These are phyloP conservation scores for Brassica hybrid DNA, from an alignment of 441 rosid species.

Conservation along the genomic window DNA sequence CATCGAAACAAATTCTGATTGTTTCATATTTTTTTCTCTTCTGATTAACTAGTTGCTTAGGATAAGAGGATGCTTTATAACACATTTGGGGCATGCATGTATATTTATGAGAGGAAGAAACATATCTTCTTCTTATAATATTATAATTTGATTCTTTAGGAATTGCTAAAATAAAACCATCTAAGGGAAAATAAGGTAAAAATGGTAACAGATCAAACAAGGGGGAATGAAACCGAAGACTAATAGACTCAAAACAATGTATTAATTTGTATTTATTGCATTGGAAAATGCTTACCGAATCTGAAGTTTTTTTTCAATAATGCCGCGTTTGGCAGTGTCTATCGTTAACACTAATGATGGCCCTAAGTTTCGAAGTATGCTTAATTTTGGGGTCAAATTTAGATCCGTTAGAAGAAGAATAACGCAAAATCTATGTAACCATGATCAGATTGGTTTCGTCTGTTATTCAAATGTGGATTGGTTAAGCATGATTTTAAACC, in stretches of 20 bases:
- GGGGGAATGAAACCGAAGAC: not conserved
- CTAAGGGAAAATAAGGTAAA: not conserved
- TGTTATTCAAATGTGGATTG: not conserved
- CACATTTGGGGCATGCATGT: slow-evolving; percentile 15
- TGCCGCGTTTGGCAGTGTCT: slow-evolving; percentile 4
- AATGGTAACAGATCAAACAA: not conserved
- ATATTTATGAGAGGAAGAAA: not conserved
- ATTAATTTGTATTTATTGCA: not conserved
- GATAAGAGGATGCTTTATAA: slow-evolving; percentile 9
- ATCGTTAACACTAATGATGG: not conserved
- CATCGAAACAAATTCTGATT: slow-evolving; percentile 21
- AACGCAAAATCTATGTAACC: not conserved
- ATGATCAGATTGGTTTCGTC: not conserved
- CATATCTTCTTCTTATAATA: not conserved
- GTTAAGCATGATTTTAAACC: not conserved
- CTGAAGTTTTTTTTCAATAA: not conserved
- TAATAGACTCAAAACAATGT: slow-evolving; percentile 1
- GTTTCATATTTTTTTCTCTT: slow-evolving; percentile 3
- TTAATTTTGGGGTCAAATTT: not conserved
- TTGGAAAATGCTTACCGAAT: slow-evolving; percentile 3
- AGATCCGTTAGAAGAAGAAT: not conserved
- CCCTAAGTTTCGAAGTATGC: not conserved
- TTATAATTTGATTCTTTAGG: not conserved
- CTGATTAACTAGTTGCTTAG: not conserved
- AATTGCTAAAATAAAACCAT: not conserved